Conservation (phyloP, 2,329 filamentous ascomycete genomes). For the Botrytis cinerea region DNA sequence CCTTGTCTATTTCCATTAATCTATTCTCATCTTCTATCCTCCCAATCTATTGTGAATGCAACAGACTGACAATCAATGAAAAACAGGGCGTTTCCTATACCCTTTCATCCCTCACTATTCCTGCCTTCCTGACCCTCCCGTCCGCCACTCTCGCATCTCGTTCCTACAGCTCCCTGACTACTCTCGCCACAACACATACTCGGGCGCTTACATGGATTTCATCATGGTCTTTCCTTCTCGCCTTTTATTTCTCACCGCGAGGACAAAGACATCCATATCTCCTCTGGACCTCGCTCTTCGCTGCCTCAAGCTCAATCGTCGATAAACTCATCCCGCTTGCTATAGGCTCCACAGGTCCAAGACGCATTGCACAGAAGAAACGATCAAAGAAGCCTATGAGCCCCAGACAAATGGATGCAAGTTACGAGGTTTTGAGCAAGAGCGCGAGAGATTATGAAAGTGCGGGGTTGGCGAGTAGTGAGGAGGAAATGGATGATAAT, state of each 20-base stretch:
- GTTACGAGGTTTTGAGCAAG: constrained; percentile 65
- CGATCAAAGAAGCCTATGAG: constrained; percentile 27
- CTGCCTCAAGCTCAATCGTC: constrained; percentile 53
- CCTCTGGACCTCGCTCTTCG: constrained; percentile 76
- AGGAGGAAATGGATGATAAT: constrained; percentile 48
- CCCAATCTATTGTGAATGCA: neutral
- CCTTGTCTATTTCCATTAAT: neutral
- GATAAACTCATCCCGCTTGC: constrained; percentile 35
- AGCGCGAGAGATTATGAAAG: constrained; percentile 50
- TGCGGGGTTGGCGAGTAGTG: constrained; percentile 47
- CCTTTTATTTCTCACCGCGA: constrained; percentile 74
- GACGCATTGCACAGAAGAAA: constrained; percentile 32
- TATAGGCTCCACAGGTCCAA: constrained; percentile 1
- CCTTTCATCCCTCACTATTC: constrained; percentile 74
- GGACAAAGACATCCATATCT: constrained; percentile 84
- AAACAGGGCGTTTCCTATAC: constrained; percentile 84
- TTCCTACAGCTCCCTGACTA: constrained; percentile 68
- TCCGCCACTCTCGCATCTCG: constrained; percentile 70
- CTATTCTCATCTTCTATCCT: neutral
- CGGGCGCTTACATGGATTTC: constrained; percentile 69
- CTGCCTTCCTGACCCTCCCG: constrained; percentile 77
- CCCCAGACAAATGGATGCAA: constrained; percentile 59
- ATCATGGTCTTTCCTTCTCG: constrained; percentile 70
- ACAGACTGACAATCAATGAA: neutral
- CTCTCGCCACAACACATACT: constrained; percentile 64